Base-by-base conservation (phyloP, 2,329 filamentous ascomycete genomes). In the Fusarium abutilonis region DNA sequence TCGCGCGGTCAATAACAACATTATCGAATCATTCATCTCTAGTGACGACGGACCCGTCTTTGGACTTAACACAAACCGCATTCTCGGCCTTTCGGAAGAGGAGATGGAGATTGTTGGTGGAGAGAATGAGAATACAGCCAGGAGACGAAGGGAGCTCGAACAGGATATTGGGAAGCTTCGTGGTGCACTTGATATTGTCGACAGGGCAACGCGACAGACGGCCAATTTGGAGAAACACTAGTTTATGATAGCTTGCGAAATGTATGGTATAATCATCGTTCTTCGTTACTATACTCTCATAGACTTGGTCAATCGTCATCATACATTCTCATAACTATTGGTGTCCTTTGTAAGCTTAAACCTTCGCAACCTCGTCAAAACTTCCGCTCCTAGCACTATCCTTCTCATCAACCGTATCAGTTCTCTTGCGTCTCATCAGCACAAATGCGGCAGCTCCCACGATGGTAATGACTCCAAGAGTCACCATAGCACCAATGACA, bases 401-500 rank as follows among this genome's bases (percentile, higher is more conserved):
- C 50, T 67, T 67, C 17, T 60, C 42, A 0, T 9, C 10, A 39
- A 3, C 15, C 31, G 8, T 26, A 13, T 4, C 10, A 32, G n/a
- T 34, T 39, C 59, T 67, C 51, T 67, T 71, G 9, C 52, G 66
- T 57, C 60, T 65, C 52, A 67, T 49, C 29, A 73, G 4, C 8
- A 72, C 43, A 26, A 74, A 73, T 1, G 32, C 52, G 42, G 31
- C 48, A 10, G 41, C 63, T 36, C 64, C 63, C 3, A 67, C 19
- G 6, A 67, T 44, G 43, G 57, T 60, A 1, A 72, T 66, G 6
- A 74, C 69, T 10, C 63, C 73, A 14, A 76, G 69, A 3, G 73
- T 74, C 2, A 74, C 71, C 59, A 73, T 60, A 4, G 74, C 73
- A 14, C 73, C 74, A 19, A 75, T 72, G 2, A 73, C 73, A 35